Evolutionary conservation across 352 stramenopile species (phyloP), one percentile per base, ranked within the genome.

Genomic region (Halophytophthora polymorphica): DNA sequence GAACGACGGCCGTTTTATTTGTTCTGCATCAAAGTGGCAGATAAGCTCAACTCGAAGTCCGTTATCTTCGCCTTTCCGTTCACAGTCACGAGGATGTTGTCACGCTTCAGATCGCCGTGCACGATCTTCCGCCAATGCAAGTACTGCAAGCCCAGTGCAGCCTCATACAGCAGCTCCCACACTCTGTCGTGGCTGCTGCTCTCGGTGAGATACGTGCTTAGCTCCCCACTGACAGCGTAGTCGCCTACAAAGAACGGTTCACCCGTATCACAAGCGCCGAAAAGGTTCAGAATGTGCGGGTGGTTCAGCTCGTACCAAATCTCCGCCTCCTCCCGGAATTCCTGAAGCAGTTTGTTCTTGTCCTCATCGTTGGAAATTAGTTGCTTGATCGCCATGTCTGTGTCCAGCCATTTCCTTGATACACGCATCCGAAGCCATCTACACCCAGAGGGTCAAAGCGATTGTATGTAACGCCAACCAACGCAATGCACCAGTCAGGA

Each of bases 221-320:
- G 2, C 2, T 39, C 2, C 15, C 46, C 17, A 15, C 18, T 47
- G 2, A 25, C 34, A 15, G 38, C 48, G 13, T 45, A 54, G 12
- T 54, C 48, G 12, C 38, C 46, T 11, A 54, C 38, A 17, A 54
- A 54, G 37, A 54, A 47, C 13, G 13, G 18, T 10, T 54, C 13
- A 13, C 28, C 28, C n/a, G 14, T 7, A 5, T 40, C 12, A 22
- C 38, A 41, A 2, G 38, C 48, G 5, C 38, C 48, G 18, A 40
- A 54, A 10, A 54, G 18, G 17, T 54, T 54, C 23, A 47, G 15
- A 6, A 54, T 36, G 37, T 54, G 29, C 1, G 48, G 48, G 23
- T 54, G 38, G 13, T 33, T 43, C 37, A 54, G n/a, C 17, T n/a
- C 2, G 17, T 54, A 36, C 48, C 49, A 56, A 29, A 56, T 23